phyloP scores from a whole-genome alignment of 2,329 filamentous ascomycete species.

The Neofusicoccum ribis region DNA sequence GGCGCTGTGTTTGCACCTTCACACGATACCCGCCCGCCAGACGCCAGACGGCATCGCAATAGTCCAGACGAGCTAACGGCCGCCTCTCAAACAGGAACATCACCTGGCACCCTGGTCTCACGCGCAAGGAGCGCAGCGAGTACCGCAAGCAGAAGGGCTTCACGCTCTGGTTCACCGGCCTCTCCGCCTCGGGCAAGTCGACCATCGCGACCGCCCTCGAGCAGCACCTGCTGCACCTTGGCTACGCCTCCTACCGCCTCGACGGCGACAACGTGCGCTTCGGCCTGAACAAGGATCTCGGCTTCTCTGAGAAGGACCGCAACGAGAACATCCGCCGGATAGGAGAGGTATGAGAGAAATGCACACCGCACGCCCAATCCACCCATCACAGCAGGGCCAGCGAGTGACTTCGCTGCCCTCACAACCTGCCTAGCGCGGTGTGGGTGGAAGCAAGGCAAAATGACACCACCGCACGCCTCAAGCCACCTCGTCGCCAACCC shows the following conservation, averaged over 20 bases:
- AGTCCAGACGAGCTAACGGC: not conserved
- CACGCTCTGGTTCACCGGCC: conserved; percentile 97
- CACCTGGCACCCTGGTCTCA: conserved; percentile 83
- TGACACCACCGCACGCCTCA: not conserved
- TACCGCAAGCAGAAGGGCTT: conserved; percentile 82
- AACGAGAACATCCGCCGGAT: conserved; percentile 98
- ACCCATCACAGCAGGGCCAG: not conserved
- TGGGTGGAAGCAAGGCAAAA: no score
- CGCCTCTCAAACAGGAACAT: conserved; percentile 66
- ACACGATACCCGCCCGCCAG: not conserved
- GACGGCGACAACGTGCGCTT: conserved; percentile 99
- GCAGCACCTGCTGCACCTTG: conserved; percentile 89
- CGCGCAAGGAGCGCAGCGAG: conserved; percentile 72
- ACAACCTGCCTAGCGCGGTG: no score
- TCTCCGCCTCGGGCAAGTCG: conserved; percentile 94
- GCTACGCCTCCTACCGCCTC: conserved; percentile 82
- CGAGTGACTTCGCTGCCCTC: no score
- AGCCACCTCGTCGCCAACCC: not conserved
- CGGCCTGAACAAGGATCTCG: conserved; percentile 95
- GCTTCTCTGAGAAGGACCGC: conserved; percentile 88
- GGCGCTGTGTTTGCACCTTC: not conserved
- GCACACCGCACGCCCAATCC: not conserved
- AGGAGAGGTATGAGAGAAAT: conserved; percentile 60
- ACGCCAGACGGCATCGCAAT: not conserved
- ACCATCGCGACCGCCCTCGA: conserved; percentile 96